Conservation (phyloP, 169 alveolate genomes). For the Cryptosporidium canis region DNA sequence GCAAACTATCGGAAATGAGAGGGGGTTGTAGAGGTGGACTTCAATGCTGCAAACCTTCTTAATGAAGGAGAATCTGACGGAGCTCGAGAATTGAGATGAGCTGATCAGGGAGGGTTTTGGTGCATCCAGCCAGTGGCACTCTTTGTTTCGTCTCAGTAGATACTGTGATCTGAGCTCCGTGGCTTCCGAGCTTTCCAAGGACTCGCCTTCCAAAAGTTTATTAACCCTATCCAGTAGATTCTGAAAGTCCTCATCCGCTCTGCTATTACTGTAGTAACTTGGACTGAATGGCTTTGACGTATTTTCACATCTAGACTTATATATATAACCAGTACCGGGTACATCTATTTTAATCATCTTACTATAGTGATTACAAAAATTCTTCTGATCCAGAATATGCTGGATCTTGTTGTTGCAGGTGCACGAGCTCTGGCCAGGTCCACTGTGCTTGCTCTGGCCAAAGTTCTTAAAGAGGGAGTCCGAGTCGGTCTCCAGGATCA, state of each 20-base stretch:
- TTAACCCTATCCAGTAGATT: neutral
- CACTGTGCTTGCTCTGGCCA: neutral
- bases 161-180: slow-evolving; percentile 52
- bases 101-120: neutral
- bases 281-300: neutral
- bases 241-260: slow-evolving; percentile 20
- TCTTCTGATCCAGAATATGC: slow-evolving; percentile 19
- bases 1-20: slow-evolving; percentile 53
- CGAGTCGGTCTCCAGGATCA: slow-evolving; percentile 33
- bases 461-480: slow-evolving; percentile 20
- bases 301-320: neutral
- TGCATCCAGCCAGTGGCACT: neutral
- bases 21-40: slow-evolving; percentile 35
- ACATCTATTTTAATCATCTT: neutral
- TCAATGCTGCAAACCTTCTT: slow-evolving; percentile 46
- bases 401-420: slow-evolving; percentile 3
- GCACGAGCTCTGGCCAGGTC: neutral
- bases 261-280: neutral
- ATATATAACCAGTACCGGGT: neutral
- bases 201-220: neutral
- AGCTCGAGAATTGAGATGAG: neutral
- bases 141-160: neutral
- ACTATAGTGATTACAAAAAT: slow-evolving; percentile 18
- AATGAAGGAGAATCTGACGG: slow-evolving; percentile 32
- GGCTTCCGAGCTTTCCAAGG: slow-evolving; percentile 20